Evolutionary conservation across 2,329 filamentous ascomycete genomes (phyloP).

Genomic region (Camptophora hylomeconis): DNA sequence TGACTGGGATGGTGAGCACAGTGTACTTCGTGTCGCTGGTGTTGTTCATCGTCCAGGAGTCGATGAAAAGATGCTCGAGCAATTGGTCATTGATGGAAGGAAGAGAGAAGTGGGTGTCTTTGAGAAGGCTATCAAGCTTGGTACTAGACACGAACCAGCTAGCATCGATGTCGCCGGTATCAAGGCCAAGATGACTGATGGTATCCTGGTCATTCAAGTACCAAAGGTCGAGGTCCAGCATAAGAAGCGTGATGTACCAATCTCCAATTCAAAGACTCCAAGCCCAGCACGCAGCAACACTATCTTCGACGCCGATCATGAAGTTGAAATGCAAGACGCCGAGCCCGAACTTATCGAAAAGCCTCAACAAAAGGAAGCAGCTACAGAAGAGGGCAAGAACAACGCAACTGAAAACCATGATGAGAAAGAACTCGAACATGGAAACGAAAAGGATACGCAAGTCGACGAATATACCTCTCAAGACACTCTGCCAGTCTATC

Average conservation of each 20-base stretch:
- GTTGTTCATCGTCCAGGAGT: constrained; percentile 60
- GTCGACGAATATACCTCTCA: constrained; percentile 12
- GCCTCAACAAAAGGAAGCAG: constrained; percentile 1
- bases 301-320: constrained; percentile 35
- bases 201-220: constrained; percentile 62
- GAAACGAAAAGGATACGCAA: constrained; percentile 7
- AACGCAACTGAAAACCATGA: constrained; percentile 5
- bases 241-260: constrained; percentile 34
- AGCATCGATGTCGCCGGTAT: constrained; percentile 56
- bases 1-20: constrained; percentile 60
- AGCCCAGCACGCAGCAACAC: constrained; percentile 5
- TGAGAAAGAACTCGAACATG: constrained; percentile 19
- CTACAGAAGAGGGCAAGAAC: constrained; percentile 4
- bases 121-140: constrained; percentile 53
- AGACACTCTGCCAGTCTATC: constrained; percentile 14
- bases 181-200: constrained; percentile 64
- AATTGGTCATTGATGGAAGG: constrained; percentile 53
- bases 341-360: constrained; percentile 2
- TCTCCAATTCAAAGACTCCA: constrained; percentile 10
- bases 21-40: constrained; percentile 53
- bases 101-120: constrained; percentile 65
- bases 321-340: constrained; percentile 10
- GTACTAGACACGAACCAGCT: constrained; percentile 39
- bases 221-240: constrained; percentile 54
- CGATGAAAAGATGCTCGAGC: constrained; percentile 54